Base-by-base conservation (phyloP, 1,284 basidiomycete genomes). In the Papiliotrema fonsecae region DNA sequence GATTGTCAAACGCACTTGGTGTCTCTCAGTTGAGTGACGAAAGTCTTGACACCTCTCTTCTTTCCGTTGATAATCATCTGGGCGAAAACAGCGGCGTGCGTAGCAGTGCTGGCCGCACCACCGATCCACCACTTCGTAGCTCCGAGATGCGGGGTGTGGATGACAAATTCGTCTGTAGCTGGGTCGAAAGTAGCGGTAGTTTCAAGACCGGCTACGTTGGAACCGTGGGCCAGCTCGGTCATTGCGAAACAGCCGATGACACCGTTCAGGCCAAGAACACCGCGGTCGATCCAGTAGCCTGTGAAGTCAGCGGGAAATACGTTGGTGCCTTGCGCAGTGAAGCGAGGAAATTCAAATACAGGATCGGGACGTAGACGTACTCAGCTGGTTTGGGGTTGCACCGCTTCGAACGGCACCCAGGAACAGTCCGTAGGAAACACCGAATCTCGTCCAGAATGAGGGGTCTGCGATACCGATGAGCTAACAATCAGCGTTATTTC, bases 71-170 rank as follows among this genome's bases (percentile, higher is more conserved):
- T 66, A 44, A 78, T 76, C 50, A 81, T 66, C 55, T 77, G 78
- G 5, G 79, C 79, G 54, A 80, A 81, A 5, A 80, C 79, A 40
- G 78, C 75, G 52, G 77, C 77, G 65, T 81, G 79, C 5, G 79
- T 81, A 5, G 79, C 79, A 2, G 78, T 78, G 48, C 76, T 76
- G 3, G 79, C 79, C 1, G 79, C 79, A 44, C 79, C 79, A 42
- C 79, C 79, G 57, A 81, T 81, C 77, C 77, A 78, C 77, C 77
- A 78, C 61, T 78, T 78, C 11, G 77, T 78, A 4, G 77, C 77
- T n/a, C 71, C 71, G 35, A 78, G 62, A 57, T 73, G 72, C 16
- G 77, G 77, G 2, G 79, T 81, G 64, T 81, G 78, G 47, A 81
- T 77, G 44, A 81, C 64, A 45, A 79, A 80, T 61, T 80, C 78